phyloP scores from a whole-genome alignment of 192 early-diverging fungal genomes.

The Pilaira anomala region DNA sequence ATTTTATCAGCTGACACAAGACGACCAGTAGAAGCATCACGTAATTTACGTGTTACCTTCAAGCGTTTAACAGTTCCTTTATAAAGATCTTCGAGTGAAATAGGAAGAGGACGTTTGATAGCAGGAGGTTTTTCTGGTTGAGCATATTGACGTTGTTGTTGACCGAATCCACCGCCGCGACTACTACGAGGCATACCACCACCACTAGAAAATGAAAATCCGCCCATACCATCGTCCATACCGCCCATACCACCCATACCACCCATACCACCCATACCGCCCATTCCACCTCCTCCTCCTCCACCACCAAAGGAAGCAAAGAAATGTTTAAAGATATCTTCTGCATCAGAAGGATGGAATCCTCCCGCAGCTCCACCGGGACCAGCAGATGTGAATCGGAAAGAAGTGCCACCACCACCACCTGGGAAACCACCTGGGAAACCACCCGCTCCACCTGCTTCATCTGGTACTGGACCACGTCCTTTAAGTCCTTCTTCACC shows the following conservation, averaged over 20 bases:
- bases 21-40: slow-evolving; percentile 40
- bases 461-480: slow-evolving; percentile 57
- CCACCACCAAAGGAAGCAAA: slow-evolving; percentile 68
- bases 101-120: slow-evolving; percentile 67
- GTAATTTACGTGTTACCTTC: slow-evolving; percentile 78
- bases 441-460: slow-evolving; percentile 53
- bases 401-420: slow-evolving; percentile 57
- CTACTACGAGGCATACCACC: slow-evolving; percentile 48
- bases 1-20: slow-evolving; percentile 68
- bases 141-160: slow-evolving; percentile 13
- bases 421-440: slow-evolving; percentile 53
- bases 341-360: slow-evolving; percentile 77
- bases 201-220: slow-evolving; percentile 23
- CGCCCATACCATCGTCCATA: slow-evolving; percentile 42
- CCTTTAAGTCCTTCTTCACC: slow-evolving; percentile 94
- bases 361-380: slow-evolving; percentile 56
- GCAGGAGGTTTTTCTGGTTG: slow-evolving; percentile 48
- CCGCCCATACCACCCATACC: slow-evolving; percentile 30
- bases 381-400: slow-evolving; percentile 54
- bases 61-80: slow-evolving; percentile 87
- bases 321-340: slow-evolving; percentile 90
- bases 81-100: slow-evolving; percentile 90
- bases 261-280: slow-evolving; percentile 29
- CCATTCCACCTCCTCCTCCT: slow-evolving; percentile 36
- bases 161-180: slow-evolving; percentile 23